Percentiles rank a stretch among this genome's conserved stretches.
Conservation (phyloP, 1,284 basidiomycete genomes). For the Ceratorhiza oryzae-sativae region DNA sequence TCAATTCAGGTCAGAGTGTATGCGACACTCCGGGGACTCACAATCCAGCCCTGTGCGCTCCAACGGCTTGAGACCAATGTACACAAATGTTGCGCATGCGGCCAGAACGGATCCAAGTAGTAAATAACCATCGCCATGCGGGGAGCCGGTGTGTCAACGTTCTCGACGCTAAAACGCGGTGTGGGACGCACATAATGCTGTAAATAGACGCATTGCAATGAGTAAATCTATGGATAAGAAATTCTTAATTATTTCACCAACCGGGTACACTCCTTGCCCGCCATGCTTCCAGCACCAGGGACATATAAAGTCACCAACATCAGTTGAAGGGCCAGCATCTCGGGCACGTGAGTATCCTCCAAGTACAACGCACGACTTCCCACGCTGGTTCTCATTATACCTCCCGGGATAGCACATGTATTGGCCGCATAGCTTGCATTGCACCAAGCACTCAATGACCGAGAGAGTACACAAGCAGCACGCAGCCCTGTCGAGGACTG, state of each 20-base stretch:
- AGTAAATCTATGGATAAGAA: background rate
- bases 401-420: slow-evolving; percentile 7
- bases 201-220: background rate
- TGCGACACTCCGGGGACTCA: background rate
- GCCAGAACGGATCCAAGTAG: slow-evolving; percentile 33
- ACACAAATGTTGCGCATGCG: slow-evolving; percentile 6
- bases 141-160: background rate
- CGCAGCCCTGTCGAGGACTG: background rate
- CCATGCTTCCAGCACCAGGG: slow-evolving; percentile 15
- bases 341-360: background rate
- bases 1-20: background rate
- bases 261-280: background rate
- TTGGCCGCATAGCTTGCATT: background rate
- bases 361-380: background rate
- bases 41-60: slow-evolving; percentile 1
- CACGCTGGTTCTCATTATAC: background rate
- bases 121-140: slow-evolving; percentile 25
- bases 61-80: background rate
- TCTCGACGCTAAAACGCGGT: background rate
- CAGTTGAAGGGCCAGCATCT: background rate
- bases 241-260: background rate
- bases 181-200: slow-evolving; percentile 17
- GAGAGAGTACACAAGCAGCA: background rate
- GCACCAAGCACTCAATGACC: background rate
- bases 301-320: background rate